Base-by-base conservation (phyloP, 1,139 yeast genomes). In the Scheffersomyces quercinus region DNA sequence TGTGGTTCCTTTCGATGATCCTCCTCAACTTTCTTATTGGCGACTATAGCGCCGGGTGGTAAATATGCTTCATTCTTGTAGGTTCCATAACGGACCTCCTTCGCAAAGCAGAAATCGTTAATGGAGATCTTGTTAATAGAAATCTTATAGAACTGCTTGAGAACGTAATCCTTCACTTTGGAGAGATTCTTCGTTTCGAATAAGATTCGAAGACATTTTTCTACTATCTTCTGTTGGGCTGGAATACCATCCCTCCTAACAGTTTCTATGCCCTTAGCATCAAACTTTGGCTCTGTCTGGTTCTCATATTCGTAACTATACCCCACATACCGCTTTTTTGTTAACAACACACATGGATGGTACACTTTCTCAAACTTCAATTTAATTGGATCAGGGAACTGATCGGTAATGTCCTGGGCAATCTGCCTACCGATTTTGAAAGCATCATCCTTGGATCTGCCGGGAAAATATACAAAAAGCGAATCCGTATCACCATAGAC, bases 401-500 rank as follows among this genome's bases (percentile, higher is more conserved):
- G 59, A n/a, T 68, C 64, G 0, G 97, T 83, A 1, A 93, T 75
- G 37, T 66, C 58, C 1, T 64, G 62, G 0, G 97, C 89, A 55
- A 93, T 83, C 38, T 79, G 82, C 29, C 75, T 67, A 0, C 98
- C 99, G 37, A 85, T 68, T 11, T 58, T 64, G 59, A 91, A 91
- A 0, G 98, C 97, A 36, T 90, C 95, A 1, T 69, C 77, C 50
- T 77, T 81, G 0, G 88, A 72, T 54, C 82, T 82, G 0, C 97
- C 97, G 0, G 97, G 97, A 9, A 93, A 74, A 58, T 88, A 88
- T 2, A 93, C 91, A 73, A 93, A 93, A 42, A 93, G 66, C 36
- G 96, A 88, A 63, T 93, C 99, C 0, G 99, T 93, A 62, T 93
- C 99, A 4, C 99, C 99, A 62, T 93, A 93, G 0, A 93, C 96